A percentile compares a stretch with the other conserved stretches of the same genome.
phyloP scores from a whole-genome alignment of 306 rosid genomes.

The Casuarina equisetifolia region DNA sequence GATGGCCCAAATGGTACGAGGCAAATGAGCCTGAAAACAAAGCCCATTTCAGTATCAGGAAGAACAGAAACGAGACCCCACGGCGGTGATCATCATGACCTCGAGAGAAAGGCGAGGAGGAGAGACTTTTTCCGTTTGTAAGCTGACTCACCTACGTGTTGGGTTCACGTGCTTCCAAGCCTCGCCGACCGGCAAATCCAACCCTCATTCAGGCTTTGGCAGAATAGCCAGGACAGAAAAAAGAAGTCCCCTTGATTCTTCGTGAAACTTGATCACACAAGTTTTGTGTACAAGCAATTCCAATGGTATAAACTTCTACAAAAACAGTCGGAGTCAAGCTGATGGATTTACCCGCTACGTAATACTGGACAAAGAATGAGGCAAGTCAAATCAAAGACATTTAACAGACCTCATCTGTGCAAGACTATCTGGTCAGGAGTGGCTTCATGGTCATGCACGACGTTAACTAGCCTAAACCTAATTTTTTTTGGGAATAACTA shows the following conservation, averaged over 20 bases:
- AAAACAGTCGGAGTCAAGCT: no score
- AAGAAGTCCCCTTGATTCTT: neutral
- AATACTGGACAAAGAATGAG: neutral
- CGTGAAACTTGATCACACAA: no score
- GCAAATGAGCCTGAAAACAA: no score
- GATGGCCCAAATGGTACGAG: no score
- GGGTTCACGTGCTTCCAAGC: neutral
- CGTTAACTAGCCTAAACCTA: neutral
- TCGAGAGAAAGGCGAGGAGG: neutral
- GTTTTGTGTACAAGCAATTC: no score
- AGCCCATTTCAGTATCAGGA: neutral
- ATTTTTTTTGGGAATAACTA: neutral
- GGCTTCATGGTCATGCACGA: neutral
- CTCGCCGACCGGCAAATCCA: neutral
- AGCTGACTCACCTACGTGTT: constrained; percentile 6
- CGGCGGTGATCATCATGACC: neutral
- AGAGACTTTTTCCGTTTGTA: neutral
- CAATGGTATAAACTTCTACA: no score
- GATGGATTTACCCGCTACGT: no score
- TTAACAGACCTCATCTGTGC: neutral
- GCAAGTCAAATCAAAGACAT: neutral
- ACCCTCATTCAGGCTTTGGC: neutral
- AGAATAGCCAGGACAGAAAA: neutral
- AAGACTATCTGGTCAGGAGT: neutral
- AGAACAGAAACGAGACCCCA: neutral